A percentile compares a stretch with the other conserved stretches of the same genome.
These are phyloP conservation scores for Aquilaria sinensis DNA, from an alignment of 345 rosid species.

Conservation along the genomic window DNA sequence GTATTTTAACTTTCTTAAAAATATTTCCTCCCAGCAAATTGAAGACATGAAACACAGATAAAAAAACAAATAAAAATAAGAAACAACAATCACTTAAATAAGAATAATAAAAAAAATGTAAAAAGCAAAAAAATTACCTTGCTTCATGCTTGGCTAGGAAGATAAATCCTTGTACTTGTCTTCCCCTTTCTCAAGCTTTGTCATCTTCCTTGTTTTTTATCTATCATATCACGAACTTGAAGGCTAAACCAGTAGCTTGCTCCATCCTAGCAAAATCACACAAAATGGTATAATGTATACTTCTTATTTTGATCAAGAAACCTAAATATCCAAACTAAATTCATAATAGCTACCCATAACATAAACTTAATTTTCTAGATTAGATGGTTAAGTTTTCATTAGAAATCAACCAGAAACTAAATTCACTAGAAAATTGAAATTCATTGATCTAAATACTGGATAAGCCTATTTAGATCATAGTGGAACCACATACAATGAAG, in stretches of 20 bases:
- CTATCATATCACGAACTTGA: slow-evolving; percentile 69
- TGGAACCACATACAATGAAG: slow-evolving; percentile 71
- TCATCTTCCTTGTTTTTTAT: slow-evolving; percentile 63
- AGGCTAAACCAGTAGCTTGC: slow-evolving; percentile 83
- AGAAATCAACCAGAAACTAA: not conserved
- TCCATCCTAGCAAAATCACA: slow-evolving; percentile 42
- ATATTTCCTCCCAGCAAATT: too few relatives aligned
- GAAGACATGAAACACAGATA: too few relatives aligned
- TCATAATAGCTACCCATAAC: too few relatives aligned
- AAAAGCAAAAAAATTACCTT: too few relatives aligned
- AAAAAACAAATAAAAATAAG: too few relatives aligned
- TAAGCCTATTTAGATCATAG: slow-evolving; percentile 59
- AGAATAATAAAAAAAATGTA: too few relatives aligned
- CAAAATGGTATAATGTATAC: not conserved
- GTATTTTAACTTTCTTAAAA: too few relatives aligned
- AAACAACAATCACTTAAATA: too few relatives aligned
- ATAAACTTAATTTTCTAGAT: too few relatives aligned
- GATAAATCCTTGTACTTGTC: slow-evolving; percentile 52
- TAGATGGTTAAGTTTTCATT: not conserved
- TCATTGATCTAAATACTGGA: slow-evolving; percentile 29
- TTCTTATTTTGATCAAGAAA: not conserved
- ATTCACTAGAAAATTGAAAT: not conserved
- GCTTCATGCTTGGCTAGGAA: too few relatives aligned
- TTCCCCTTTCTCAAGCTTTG: slow-evolving; percentile 50
- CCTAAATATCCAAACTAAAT: too few relatives aligned